These are phyloP conservation scores for Gaeumannomyces sp. DNA, from an alignment of 2,329 filamentous ascomycete genomes.

Conservation along the genomic window DNA sequence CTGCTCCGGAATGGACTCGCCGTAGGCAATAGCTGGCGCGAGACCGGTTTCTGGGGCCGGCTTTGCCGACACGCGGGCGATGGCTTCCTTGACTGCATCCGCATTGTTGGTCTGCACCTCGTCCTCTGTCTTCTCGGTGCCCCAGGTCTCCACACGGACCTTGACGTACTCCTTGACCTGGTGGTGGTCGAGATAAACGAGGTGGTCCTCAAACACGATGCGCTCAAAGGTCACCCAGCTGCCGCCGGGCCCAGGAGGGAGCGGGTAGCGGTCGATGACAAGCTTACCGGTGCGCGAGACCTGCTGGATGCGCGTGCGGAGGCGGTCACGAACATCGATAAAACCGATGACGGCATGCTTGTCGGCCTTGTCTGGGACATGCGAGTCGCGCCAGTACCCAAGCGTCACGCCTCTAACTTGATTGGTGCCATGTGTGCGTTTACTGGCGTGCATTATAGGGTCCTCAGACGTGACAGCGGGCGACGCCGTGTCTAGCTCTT, in stretches of 20 bases:
- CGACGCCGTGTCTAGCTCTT: slow-evolving; percentile 23
- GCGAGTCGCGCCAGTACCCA: slow-evolving; percentile 56
- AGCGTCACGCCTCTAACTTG: slow-evolving; percentile 43
- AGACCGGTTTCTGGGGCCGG: slow-evolving; percentile 36
- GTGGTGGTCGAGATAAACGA: slow-evolving; percentile 48
- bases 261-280: slow-evolving; percentile 38
- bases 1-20: slow-evolving; percentile 40
- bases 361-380: slow-evolving; percentile 37
- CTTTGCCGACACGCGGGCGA: slow-evolving; percentile 35
- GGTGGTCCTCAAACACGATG: slow-evolving; percentile 51
- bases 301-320: slow-evolving; percentile 52
- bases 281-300: slow-evolving; percentile 41
- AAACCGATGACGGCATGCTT: slow-evolving; percentile 58
- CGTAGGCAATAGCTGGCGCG: slow-evolving; percentile 44
- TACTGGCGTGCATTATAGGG: slow-evolving; percentile 15
- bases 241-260: slow-evolving; percentile 53
- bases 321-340: slow-evolving; percentile 53
- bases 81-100: slow-evolving; percentile 41
- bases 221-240: slow-evolving; percentile 60
- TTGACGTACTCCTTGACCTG: slow-evolving; percentile 59
- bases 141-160: slow-evolving; percentile 35
- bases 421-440: slow-evolving; percentile 22
- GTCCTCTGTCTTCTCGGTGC: slow-evolving; percentile 29
- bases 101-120: slow-evolving; percentile 33
- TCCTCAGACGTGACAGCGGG: not conserved